Conservation (phyloP, 2,329 filamentous ascomycete species). For the Alternaria angustiovoidea region DNA sequence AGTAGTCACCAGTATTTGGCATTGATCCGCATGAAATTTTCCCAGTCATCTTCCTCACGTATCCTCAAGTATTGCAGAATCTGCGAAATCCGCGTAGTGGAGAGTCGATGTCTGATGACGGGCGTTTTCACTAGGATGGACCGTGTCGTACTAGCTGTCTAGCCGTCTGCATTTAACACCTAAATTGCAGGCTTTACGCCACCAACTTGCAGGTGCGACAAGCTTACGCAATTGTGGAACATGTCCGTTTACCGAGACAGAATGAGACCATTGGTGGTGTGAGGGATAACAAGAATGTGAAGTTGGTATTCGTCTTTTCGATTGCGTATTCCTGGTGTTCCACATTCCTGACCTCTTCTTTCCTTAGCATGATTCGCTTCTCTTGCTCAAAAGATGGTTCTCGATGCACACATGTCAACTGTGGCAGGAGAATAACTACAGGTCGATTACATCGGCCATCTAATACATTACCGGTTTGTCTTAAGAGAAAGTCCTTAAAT, state of each 20-base stretch:
- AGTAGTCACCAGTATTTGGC: background rate
- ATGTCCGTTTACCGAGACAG: background rate
- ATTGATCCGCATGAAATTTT: too few species aligned
- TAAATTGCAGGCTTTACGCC: background rate
- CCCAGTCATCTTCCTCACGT: background rate
- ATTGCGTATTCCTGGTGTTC: background rate
- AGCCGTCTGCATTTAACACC: background rate
- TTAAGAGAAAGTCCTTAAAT: background rate
- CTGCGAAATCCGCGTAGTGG: background rate
- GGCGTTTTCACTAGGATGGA: background rate
- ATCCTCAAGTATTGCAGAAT: background rate
- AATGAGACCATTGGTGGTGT: background rate
- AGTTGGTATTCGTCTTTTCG: background rate
- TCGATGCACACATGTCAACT: background rate
- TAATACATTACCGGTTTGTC: background rate
- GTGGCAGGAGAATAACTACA: background rate
- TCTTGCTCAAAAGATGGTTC: background rate
- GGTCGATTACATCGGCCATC: background rate
- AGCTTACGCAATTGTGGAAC: constrained; percentile 4
- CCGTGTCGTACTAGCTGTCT: background rate
- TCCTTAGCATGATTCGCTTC: background rate
- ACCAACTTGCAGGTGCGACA: background rate
- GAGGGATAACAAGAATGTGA: background rate
- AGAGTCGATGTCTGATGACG: background rate
- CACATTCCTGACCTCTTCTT: background rate